Conservation (phyloP, 352 stramenopile genomes). For the Phytophthora megakarya region DNA sequence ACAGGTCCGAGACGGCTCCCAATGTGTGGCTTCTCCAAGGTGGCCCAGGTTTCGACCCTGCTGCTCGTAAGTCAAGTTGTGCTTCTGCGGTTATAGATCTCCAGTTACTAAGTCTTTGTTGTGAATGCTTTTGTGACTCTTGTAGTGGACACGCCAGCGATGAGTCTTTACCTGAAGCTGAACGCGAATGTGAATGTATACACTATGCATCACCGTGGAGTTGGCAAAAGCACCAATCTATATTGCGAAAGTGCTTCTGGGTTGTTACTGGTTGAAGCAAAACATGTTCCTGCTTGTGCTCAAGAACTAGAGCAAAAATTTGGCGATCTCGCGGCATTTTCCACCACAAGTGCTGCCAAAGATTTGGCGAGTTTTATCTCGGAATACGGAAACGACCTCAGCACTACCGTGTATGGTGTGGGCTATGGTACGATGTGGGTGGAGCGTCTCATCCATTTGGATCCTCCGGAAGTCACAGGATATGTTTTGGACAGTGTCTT, state of each 20-base stretch:
- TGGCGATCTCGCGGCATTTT: neutral
- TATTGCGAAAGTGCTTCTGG: too few species aligned
- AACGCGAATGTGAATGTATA: neutral
- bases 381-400: neutral
- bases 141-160: neutral
- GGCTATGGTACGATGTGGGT: neutral
- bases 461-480: too few species aligned
- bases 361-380: neutral
- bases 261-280: neutral
- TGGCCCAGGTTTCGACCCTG: constrained; percentile 25
- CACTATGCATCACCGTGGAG: too few species aligned
- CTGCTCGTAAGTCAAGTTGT: constrained; percentile 35
- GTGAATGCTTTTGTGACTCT: too few species aligned
- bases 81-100: too few species aligned
- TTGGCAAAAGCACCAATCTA: too few species aligned
- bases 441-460: constrained; percentile 1
- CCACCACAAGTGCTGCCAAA: too few species aligned
- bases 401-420: neutral
- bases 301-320: neutral
- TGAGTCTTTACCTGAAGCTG: neutral
- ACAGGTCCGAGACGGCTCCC: neutral
- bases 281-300: neutral
- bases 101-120: too few species aligned
- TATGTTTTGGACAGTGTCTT: neutral
- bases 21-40: constrained; percentile 50